Conservation (phyloP, 495 filamentous ascomycete genomes). For the Aspergillus panamensis region DNA sequence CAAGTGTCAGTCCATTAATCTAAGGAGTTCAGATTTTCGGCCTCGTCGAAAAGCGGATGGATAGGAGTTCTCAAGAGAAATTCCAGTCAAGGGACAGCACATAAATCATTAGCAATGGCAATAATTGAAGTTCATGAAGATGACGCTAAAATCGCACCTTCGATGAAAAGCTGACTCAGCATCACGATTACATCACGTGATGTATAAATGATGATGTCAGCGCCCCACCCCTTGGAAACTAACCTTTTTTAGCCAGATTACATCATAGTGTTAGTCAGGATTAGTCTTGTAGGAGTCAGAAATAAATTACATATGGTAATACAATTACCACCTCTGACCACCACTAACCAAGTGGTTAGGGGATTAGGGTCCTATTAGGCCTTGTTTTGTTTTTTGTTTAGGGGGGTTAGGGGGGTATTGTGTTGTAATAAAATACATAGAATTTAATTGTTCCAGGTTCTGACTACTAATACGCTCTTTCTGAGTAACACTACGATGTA, state of each 20-base stretch:
- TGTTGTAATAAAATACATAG: too few relatives aligned
- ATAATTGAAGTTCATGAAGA: background rate
- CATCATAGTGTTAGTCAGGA: too few relatives aligned
- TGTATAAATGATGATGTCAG: background rate
- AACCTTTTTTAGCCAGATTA: background rate
- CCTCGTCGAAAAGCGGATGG: background rate
- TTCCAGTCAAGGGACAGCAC: background rate
- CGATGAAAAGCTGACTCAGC: background rate
- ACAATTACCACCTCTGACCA: too few relatives aligned
- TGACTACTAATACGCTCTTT: too few relatives aligned
- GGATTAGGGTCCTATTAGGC: too few relatives aligned
- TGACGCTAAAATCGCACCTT: background rate
- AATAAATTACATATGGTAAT: too few relatives aligned
- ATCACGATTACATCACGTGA: background rate
- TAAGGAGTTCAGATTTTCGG: background rate
- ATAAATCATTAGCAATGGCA: background rate
- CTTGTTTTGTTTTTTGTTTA: too few relatives aligned
- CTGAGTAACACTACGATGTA: too few relatives aligned
- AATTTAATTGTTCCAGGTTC: too few relatives aligned
- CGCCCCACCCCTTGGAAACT: background rate
- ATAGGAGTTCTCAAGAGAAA: background rate
- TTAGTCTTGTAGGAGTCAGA: too few relatives aligned
- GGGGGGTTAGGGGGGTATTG: too few relatives aligned
- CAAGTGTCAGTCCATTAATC: background rate
- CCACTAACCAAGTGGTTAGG: too few relatives aligned